Conservation (phyloP, 768 basidiomycete genomes). For the Termitomyces titanicus region DNA sequence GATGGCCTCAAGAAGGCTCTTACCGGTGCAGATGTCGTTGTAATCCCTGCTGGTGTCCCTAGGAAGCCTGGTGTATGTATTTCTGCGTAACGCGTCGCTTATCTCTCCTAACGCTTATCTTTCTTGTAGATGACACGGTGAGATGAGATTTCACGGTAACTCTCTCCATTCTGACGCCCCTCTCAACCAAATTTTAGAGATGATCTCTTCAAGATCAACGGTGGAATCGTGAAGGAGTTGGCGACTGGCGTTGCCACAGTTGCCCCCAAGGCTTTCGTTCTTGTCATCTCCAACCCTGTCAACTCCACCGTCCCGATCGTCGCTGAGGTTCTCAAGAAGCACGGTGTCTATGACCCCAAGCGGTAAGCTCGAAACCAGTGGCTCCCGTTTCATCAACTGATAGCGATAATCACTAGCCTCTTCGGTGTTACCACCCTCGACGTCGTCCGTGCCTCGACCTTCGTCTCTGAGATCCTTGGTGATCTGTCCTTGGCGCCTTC, state of each 20-base stretch:
- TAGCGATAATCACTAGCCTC: slow-evolving; percentile 44
- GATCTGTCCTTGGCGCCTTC: slow-evolving; percentile 58
- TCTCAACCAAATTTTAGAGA: slow-evolving; percentile 65
- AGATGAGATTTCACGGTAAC: slow-evolving; percentile 10
- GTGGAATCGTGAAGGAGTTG: slow-evolving; percentile 91
- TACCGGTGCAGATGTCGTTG: slow-evolving; percentile 82
- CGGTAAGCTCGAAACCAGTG: slow-evolving; percentile 44
- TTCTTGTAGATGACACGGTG: slow-evolving; percentile 51
- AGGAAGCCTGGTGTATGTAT: slow-evolving; percentile 85
- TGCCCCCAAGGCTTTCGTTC: slow-evolving; percentile 87
- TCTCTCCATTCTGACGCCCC: slow-evolving; percentile 13
- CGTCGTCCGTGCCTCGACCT: slow-evolving; percentile 96
- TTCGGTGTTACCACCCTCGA: slow-evolving; percentile 99
- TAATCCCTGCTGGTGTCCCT: slow-evolving; percentile 96
- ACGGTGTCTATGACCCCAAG: slow-evolving; percentile 88
- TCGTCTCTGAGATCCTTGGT: slow-evolving; percentile 77
- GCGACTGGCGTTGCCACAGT: slow-evolving; percentile 83
- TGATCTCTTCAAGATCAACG: slow-evolving; percentile 99
- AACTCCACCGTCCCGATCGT: slow-evolving; percentile 99
- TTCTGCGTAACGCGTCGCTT: slow-evolving; percentile 4
- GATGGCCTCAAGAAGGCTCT: slow-evolving; percentile 82
- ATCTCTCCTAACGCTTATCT: slow-evolving; percentile 3
- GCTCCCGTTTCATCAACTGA: background rate
- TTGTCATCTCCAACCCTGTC: slow-evolving; percentile 99
- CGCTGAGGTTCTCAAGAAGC: slow-evolving; percentile 92